These are phyloP conservation scores for Xylariaceae sp. DNA, from an alignment of 2,329 filamentous ascomycete species.

Conservation along the genomic window DNA sequence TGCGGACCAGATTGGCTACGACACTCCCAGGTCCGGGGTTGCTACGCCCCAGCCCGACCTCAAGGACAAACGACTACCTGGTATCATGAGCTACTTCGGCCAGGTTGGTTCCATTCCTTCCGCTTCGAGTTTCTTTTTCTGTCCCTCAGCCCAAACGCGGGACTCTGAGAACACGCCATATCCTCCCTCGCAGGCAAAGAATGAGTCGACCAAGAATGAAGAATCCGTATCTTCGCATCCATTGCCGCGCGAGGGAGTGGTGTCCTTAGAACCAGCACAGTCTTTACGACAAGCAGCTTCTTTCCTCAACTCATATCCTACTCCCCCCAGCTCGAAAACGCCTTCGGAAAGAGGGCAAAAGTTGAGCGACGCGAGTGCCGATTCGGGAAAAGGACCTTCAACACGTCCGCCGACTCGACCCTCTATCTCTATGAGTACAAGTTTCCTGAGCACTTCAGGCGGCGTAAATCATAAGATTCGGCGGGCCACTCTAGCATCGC, in stretches of 20 bases:
- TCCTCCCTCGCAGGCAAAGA: constrained; percentile 36
- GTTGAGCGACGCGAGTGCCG: constrained; percentile 40
- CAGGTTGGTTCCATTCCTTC: constrained; percentile 94
- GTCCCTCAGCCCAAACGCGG: constrained; percentile 38
- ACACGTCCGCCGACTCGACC: constrained; percentile 35
- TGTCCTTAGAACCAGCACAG: constrained; percentile 31
- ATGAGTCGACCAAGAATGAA: constrained; percentile 25
- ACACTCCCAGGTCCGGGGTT: constrained; percentile 84
- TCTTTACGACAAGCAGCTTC: constrained; percentile 29
- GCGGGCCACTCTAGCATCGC: constrained; percentile 47
- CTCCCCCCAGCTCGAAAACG: constrained; percentile 52
- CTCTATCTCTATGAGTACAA: constrained; percentile 37
- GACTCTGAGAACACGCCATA: constrained; percentile 34
- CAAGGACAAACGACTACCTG: constrained; percentile 89
- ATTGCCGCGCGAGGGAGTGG: constrained; percentile 39
- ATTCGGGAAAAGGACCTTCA: constrained; percentile 34
- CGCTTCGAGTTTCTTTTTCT: constrained; percentile 43
- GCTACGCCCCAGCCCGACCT: constrained; percentile 91
- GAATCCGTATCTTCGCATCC: constrained; percentile 33
- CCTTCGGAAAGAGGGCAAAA: constrained; percentile 43
- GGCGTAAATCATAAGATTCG: constrained; percentile 40
- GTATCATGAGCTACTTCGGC: constrained; percentile 96
- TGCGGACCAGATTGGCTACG: constrained; percentile 74
- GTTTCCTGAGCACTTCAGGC: constrained; percentile 42
- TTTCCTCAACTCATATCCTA: constrained; percentile 49